A percentile compares a stretch with the other conserved stretches of the same genome.
Conservation (phyloP, 345 rosid species). For the Gossypium ekmanianum region DNA sequence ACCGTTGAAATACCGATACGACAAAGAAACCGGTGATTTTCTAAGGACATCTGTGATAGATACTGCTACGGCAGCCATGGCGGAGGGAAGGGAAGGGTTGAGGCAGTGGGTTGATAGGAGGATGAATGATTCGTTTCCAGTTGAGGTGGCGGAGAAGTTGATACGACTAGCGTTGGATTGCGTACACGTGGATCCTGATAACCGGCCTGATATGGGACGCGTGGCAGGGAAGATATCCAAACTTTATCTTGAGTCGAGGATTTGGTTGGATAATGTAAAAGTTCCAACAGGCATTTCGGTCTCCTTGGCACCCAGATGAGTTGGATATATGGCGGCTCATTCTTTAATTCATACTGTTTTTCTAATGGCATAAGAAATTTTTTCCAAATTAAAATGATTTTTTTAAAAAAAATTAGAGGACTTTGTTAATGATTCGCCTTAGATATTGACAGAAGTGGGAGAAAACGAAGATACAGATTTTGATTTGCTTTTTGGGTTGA, state of each 20-base stretch:
- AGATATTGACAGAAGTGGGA: background rate
- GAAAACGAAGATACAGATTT: background rate
- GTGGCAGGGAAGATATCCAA: slow-evolving; percentile 78
- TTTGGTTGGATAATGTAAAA: slow-evolving; percentile 50
- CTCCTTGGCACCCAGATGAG: slow-evolving; percentile 60
- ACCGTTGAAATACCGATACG: slow-evolving; percentile 56
- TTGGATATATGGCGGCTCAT: background rate
- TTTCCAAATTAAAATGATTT: no score
- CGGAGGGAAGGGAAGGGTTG: slow-evolving; percentile 33
- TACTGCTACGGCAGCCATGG: slow-evolving; percentile 43
- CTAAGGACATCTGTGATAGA: slow-evolving; percentile 57
- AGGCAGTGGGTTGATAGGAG: slow-evolving; percentile 77
- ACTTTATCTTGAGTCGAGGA: slow-evolving; percentile 49
- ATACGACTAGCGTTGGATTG: slow-evolving; percentile 64
- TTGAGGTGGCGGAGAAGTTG: slow-evolving; percentile 55
- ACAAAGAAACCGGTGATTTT: slow-evolving; percentile 41
- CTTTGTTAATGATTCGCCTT: background rate
- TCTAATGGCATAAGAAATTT: no score
- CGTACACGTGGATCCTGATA: slow-evolving; percentile 52
- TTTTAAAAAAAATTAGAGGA: no score
- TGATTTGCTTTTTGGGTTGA: background rate
- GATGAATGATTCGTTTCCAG: slow-evolving; percentile 74
- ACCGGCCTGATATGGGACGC: slow-evolving; percentile 81
- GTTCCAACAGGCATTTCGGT: slow-evolving; percentile 54
- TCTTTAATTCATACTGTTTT: background rate